Evolutionary conservation across 305 asterid species (phyloP), one percentile per base, ranked within the genome.

Genomic region (Rubia tinctorum): DNA sequence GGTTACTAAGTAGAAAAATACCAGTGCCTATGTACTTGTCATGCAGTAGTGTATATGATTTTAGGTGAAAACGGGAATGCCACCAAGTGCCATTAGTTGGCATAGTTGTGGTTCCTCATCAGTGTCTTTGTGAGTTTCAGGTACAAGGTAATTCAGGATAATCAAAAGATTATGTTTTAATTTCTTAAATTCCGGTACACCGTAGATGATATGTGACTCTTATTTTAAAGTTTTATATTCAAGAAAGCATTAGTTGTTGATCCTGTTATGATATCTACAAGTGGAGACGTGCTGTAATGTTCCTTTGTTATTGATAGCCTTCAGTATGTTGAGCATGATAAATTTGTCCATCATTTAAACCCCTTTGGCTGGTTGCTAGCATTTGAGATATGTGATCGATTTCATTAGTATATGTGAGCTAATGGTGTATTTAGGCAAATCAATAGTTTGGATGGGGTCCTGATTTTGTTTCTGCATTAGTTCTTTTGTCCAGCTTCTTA

Each of bases 31-130:
- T 27, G 30, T 27, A 27, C 30, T 27, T 27, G 30, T 27, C 30
- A 1, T 27, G 30, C 30, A 27, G 30, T 27, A 27, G 30, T 27
- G n/a, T n/a, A 86, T 79, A 77, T 75, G 79, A 71, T 74, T 70
- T 75, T 84, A 94, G 97, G 99, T 91, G 84, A 94, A 94, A 88
- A 89, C 99, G 42, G 99, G 98, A 68, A 94, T 94, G 99, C 93
- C 90, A n/a, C n/a, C n/a, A n/a, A n/a, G n/a, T n/a, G 66, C 97
- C 98, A 66, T 83, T 97, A 40, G 83, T 85, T 62, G 93, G 89
- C 75, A 90, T 88, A 77, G 86, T 94, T 71, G 87, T 85, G 87
- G 83, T 85, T 68, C 80, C 91, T 59, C 85, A 90, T 82, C 83
- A 86, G 68, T 81, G 87, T 85, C 92, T 94, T 55, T 84, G 84